These are phyloP conservation scores for Mortierella sp. DNA, from an alignment of 371 early-diverging fungal genomes.

Conservation along the genomic window DNA sequence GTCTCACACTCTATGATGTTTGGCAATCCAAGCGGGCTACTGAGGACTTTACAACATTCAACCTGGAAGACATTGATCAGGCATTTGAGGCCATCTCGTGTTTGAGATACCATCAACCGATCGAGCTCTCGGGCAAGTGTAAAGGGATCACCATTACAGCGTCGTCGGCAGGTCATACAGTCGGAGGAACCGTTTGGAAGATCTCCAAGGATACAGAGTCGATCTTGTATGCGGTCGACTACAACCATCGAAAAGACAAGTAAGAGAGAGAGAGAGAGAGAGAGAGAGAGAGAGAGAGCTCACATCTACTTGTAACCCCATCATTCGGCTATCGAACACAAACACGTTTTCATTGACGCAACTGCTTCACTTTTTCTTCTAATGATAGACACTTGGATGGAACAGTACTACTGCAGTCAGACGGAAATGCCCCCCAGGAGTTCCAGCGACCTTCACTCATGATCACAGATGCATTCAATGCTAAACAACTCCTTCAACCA, in stretches of 20 bases:
- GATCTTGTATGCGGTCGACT: slow-evolving; percentile 96
- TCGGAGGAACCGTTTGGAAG: slow-evolving; percentile 98
- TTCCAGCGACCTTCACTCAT: slow-evolving; percentile 86
- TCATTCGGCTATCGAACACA: no score
- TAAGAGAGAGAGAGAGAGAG: no score
- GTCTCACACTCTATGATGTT: slow-evolving; percentile 84
- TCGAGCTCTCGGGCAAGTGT: slow-evolving; percentile 78
- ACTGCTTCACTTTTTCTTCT: neutral
- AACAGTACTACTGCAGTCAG: slow-evolving; percentile 73
- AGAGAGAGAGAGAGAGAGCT: no score
- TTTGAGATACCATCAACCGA: slow-evolving; percentile 94
- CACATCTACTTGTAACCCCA: no score
- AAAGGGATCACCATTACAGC: slow-evolving; percentile 92
- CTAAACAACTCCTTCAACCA: slow-evolving; percentile 70
- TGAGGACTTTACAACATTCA: slow-evolving; percentile 78
- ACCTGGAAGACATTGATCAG: slow-evolving; percentile 79
- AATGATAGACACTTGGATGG: slow-evolving; percentile 81
- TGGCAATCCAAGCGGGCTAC: slow-evolving; percentile 76
- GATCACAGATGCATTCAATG: slow-evolving; percentile 92
- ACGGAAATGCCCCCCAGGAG: slow-evolving; percentile 78
- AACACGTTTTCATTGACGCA: neutral
- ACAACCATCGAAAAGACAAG: slow-evolving; percentile 96
- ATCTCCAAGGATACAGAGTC: slow-evolving; percentile 94
- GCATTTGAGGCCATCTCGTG: slow-evolving; percentile 84
- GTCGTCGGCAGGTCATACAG: slow-evolving; percentile 94